These are phyloP conservation scores for Penicillium desertorum DNA, from an alignment of 495 filamentous ascomycete species.

Conservation along the genomic window DNA sequence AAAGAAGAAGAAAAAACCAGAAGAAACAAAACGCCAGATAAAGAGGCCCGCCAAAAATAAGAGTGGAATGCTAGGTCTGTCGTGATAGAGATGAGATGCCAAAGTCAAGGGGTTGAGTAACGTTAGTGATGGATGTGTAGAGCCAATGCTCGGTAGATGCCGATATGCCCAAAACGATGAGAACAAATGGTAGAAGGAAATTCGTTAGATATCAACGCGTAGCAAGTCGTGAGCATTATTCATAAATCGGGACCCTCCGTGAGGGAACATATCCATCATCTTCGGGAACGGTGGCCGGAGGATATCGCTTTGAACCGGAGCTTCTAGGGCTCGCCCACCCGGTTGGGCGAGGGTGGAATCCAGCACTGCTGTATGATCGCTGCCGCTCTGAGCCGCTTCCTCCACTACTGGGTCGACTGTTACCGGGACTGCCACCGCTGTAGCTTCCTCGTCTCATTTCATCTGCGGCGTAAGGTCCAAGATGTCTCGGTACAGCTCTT, in stretches of 20 bases:
- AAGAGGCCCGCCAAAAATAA: not conserved
- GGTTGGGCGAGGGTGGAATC: conserved; percentile 10
- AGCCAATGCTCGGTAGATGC: not conserved
- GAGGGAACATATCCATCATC: conserved; percentile 17
- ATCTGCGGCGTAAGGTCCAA: conserved; percentile 21
- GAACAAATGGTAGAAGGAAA: not conserved
- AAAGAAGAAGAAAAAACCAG: not conserved
- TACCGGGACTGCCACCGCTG: conserved; percentile 22
- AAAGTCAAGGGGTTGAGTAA: not conserved
- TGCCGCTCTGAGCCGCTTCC: conserved; percentile 31
- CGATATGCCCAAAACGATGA: not conserved
- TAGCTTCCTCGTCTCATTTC: conserved; percentile 29
- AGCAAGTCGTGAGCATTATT: conserved; percentile 7
- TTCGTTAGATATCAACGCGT: not conserved
- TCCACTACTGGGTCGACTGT: conserved; percentile 27
- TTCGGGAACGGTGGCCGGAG: conserved; percentile 18
- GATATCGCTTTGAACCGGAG: conserved; percentile 23
- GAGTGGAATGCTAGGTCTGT: not conserved
- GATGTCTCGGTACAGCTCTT: conserved; percentile 22
- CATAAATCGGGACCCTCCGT: conserved; percentile 22
- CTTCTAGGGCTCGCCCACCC: conserved; percentile 23
- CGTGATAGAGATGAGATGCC: conserved; percentile 1
- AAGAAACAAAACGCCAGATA: not conserved
- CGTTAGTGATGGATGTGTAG: not conserved
- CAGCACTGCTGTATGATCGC: conserved; percentile 26